Evolutionary conservation across 2,329 filamentous ascomycete species (phyloP), one percentile per base, ranked within the genome.

Genomic region (Anthostomella pinea): DNA sequence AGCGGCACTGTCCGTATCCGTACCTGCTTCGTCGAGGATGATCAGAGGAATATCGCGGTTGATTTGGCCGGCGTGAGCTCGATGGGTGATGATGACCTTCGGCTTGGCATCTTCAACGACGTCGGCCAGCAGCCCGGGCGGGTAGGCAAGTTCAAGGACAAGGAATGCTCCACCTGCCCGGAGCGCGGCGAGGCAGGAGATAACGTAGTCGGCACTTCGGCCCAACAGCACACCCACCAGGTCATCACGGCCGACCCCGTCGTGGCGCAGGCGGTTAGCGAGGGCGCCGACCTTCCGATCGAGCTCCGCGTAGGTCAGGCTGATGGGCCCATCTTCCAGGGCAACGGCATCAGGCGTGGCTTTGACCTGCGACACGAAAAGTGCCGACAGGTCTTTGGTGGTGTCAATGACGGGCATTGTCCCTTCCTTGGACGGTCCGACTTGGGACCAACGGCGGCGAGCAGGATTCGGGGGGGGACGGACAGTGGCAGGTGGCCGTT

Each of bases 161-260:
- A 91, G 70, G 56, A 89, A 91, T 2, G 86, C 86, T 35, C 86
- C 86, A 33, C 85, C 86, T 2, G 86, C 85, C 41, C 83, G 79
- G 24, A 90, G 73, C n/a, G 83, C 79, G 17, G 86, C 86, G 34
- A 91, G 69, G 55, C 83, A 88, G 11, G 85, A 81, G 60, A 90
- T 81, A 43, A 91, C 83, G 62, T 90, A 88, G 63, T 88, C 76
- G 31, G 84, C 83, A 58, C 83, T 87, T 36, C 85, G 79, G 38
- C 79, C 81, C 56, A 90, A 73, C 34, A 90, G 72, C 26, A 91
- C 80, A 35, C 86, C 86, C 20, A 90, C 85, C 13, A 88, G 72
- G 48, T 72, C 74, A 60, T 91, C 85, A 41, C 85, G 81, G 38
- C 78, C 75, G 36, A 90, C 85, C 27, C 84, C 83, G 64, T 82